These are phyloP conservation scores for Capronia americana DNA, from an alignment of 2,329 filamentous ascomycete species.

Conservation along the genomic window DNA sequence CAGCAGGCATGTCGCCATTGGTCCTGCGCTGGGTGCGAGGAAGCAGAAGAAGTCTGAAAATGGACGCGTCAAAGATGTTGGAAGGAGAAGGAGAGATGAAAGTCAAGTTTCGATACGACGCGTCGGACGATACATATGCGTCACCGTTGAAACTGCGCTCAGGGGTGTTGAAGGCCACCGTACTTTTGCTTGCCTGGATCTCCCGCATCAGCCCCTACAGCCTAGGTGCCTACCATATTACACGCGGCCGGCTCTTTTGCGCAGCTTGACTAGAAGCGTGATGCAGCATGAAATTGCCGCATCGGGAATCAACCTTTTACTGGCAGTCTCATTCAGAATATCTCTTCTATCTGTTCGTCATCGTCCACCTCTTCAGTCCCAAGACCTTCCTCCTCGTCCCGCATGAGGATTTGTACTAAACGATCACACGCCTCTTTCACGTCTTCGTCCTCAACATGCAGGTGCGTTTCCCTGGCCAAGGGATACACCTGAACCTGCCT, in stretches of 20 bases:
- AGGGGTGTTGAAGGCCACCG: not conserved
- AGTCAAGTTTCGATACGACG: not conserved
- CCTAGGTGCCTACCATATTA: no score
- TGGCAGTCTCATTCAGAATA: conserved; percentile 46
- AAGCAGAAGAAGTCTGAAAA: not conserved
- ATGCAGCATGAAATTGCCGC: not conserved
- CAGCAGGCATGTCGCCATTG: conserved; percentile 32
- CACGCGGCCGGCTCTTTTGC: no score
- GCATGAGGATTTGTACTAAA: conserved; percentile 85
- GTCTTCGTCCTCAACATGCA: conserved; percentile 75
- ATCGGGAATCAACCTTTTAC: not conserved
- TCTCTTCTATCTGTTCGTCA: conserved; percentile 53
- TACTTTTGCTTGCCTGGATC: not conserved
- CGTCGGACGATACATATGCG: not conserved
- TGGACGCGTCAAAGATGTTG: not conserved
- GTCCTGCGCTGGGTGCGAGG: conserved; percentile 1
- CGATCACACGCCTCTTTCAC: conserved; percentile 87
- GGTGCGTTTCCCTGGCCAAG: conserved; percentile 83
- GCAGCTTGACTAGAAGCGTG: not conserved
- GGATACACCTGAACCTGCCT: conserved; percentile 84
- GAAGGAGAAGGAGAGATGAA: not conserved
- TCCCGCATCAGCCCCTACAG: no score
- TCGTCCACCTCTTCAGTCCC: conserved; percentile 54
- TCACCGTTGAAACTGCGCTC: not conserved
- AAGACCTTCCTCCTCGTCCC: conserved; percentile 70